These are phyloP conservation scores for Geosiphon pyriformis DNA, from an alignment of 192 early-diverging fungal genomes.

Conservation along the genomic window DNA sequence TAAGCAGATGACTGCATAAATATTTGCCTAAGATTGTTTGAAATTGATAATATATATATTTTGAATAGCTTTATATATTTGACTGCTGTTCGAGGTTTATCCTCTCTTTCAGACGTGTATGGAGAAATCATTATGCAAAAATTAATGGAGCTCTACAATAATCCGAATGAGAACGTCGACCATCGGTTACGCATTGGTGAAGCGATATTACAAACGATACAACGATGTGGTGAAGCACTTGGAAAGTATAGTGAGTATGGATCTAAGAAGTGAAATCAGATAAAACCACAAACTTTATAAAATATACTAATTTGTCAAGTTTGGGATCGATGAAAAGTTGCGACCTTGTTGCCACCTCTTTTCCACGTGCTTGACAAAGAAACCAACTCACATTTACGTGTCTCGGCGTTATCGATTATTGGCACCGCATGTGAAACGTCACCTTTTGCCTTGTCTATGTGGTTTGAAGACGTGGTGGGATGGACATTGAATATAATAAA, in stretches of 20 bases:
- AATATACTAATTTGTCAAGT: neutral
- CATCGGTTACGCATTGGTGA: constrained; percentile 80
- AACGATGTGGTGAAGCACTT: constrained; percentile 74
- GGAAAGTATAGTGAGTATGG: constrained; percentile 57
- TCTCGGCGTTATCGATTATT: constrained; percentile 64
- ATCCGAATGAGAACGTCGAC: constrained; percentile 47
- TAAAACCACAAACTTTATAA: neutral
- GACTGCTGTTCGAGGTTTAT: constrained; percentile 84
- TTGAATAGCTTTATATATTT: constrained; percentile 78
- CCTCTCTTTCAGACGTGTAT: constrained; percentile 77
- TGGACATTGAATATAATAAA: constrained; percentile 67
- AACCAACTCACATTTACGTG: constrained; percentile 34
- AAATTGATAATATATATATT: too few relatives aligned
- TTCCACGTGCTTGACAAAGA: constrained; percentile 32
- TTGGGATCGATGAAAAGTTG: neutral
- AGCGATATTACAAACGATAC: constrained; percentile 79
- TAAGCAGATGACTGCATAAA: too few relatives aligned
- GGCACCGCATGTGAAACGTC: constrained; percentile 64
- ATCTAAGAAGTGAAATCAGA: too few relatives aligned
- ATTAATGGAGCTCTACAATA: constrained; percentile 65
- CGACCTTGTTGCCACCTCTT: constrained; percentile 25
- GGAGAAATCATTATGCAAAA: constrained; percentile 62
- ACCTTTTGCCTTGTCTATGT: constrained; percentile 62
- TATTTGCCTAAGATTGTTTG: too few relatives aligned
- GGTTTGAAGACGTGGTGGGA: constrained; percentile 59